A percentile compares a stretch with the other conserved stretches of the same genome.
Conservation (phyloP, 495 filamentous ascomycete genomes). For the Aspergillus bridgeri region DNA sequence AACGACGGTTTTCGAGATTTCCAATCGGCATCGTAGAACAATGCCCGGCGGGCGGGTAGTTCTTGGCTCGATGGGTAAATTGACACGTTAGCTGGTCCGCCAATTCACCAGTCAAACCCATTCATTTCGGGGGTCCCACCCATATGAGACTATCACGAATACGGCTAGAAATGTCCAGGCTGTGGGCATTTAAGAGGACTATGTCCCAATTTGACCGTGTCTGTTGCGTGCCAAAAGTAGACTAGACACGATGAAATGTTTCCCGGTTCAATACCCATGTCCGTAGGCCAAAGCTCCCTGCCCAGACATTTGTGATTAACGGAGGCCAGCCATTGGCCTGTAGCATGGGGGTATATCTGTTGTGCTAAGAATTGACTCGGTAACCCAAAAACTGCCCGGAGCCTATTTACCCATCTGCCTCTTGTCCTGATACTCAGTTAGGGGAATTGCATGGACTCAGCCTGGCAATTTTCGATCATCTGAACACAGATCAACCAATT, state of each 20-base stretch:
- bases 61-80: background rate
- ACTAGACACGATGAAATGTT: background rate
- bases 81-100: background rate
- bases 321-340: background rate
- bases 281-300: background rate
- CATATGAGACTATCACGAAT: too few relatives aligned
- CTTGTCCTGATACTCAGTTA: background rate
- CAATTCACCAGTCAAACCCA: background rate
- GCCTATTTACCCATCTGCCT: background rate
- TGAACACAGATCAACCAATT: background rate
- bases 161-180: too few relatives aligned
- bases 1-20: too few relatives aligned
- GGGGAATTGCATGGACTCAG: background rate
- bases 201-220: background rate
- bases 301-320: background rate
- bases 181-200: background rate
- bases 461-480: background rate
- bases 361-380: background rate
- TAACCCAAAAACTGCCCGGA: background rate
- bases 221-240: background rate
- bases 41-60: background rate
- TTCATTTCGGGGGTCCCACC: background rate
- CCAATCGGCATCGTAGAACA: background rate
- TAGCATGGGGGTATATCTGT: background rate
- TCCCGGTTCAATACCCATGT: background rate